Percentiles rank a stretch among this genome's conserved stretches.
phyloP scores from a whole-genome alignment of 129 eudicot species.

The Oenanthe sinensis region DNA sequence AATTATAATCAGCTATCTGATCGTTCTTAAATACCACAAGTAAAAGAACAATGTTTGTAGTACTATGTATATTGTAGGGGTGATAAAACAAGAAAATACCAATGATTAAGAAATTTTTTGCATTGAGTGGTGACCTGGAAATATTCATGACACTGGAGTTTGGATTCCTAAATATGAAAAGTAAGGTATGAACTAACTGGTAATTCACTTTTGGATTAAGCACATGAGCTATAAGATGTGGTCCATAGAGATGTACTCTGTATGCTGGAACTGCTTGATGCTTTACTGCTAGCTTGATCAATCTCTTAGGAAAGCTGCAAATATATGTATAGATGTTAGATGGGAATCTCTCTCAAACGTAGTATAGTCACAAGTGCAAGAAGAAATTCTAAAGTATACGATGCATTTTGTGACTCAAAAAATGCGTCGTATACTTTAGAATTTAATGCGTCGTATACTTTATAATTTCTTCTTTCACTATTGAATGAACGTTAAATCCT shows the following conservation, averaged over 20 bases:
- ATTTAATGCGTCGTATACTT: too few species aligned
- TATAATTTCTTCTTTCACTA: too few species aligned
- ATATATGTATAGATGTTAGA: background rate
- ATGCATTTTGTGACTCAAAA: too few species aligned
- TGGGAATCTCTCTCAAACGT: background rate
- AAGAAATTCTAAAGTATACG: too few species aligned
- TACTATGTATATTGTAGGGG: background rate
- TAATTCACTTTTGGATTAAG: constrained; percentile 15
- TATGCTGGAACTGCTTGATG: constrained; percentile 20
- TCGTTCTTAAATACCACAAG: background rate
- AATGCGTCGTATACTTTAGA: too few species aligned
- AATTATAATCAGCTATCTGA: background rate
- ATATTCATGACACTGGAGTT: constrained; percentile 9
- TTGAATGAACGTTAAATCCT: too few species aligned
- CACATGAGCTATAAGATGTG: constrained; percentile 10
- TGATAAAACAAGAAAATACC: background rate
- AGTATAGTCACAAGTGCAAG: background rate
- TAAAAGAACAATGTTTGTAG: background rate
- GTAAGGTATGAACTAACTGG: constrained; percentile 40
- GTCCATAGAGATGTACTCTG: constrained; percentile 22
- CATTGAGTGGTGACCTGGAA: constrained; percentile 20
- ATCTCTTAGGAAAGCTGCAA: constrained; percentile 50
- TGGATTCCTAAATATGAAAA: constrained; percentile 27
- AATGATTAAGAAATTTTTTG: background rate
- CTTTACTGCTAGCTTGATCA: constrained; percentile 29